These are phyloP conservation scores for Ilex asprella DNA, from an alignment of 257 asterid genomes.

Conservation along the genomic window DNA sequence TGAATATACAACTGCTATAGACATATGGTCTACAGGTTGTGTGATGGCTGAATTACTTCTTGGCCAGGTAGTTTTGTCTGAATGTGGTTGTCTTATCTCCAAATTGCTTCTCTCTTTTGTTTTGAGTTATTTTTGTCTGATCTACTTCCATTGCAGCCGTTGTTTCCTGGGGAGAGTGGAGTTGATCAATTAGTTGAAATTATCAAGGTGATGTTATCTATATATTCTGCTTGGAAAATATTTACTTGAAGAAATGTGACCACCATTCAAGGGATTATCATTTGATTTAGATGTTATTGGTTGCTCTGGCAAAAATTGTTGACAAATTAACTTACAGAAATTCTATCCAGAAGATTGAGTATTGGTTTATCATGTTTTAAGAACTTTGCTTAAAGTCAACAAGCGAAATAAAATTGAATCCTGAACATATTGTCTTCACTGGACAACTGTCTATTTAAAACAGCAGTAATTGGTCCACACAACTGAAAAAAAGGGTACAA, in stretches of 20 bases:
- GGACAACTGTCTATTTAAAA: too few species aligned
- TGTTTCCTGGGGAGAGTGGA: conserved; percentile 99
- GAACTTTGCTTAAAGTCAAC: too few species aligned
- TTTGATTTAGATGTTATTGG: conserved; percentile 1
- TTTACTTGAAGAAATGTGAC: neutral
- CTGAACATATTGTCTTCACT: too few species aligned
- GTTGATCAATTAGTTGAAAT: conserved; percentile 96
- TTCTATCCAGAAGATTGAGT: too few species aligned
- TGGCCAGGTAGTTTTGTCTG: conserved; percentile 57
- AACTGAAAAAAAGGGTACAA: too few species aligned
- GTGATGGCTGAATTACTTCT: conserved; percentile 98
- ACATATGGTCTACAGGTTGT: conserved; percentile 97
- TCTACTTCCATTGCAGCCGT: conserved; percentile 51
- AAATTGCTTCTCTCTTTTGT: conserved; percentile 5
- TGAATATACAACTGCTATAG: conserved; percentile 93
- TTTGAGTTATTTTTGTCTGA: conserved; percentile 17
- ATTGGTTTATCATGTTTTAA: too few species aligned
- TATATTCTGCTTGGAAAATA: neutral
- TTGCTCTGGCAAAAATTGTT: too few species aligned
- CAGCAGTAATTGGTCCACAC: too few species aligned
- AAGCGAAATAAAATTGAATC: too few species aligned
- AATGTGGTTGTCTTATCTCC: conserved; percentile 8
- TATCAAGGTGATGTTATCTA: conserved; percentile 56
- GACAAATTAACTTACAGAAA: too few species aligned
- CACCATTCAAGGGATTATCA: neutral